Evolutionary conservation across 768 basidiomycete species (phyloP), one percentile per base, ranked within the genome.

Genomic region (Polyporus arcularius): DNA sequence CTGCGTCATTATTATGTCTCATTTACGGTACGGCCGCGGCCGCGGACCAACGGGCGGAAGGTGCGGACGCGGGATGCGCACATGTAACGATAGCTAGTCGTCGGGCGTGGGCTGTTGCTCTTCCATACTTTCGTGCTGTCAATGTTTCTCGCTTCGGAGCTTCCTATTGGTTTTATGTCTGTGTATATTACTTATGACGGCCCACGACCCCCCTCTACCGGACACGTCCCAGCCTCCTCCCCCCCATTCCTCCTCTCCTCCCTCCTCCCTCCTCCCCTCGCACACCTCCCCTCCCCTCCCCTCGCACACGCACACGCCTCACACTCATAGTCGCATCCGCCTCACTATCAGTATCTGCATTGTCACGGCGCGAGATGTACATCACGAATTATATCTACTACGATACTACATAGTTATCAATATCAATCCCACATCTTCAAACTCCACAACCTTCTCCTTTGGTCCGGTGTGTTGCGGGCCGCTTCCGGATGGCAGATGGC

Each of bases 151-250:
- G 45, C 45, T 46, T 46, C 54, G 43, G 38, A 47, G 54, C 54
- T 35, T 55, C 31, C 45, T 55, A 43, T 46, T 55, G 15, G 18
- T 46, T 4, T 47, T 26, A 42, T 42, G 38, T 46, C 21, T 18
- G 42, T 55, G 54, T 55, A 55, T 55, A 55, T 46, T 26, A 26
- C 21, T 26, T 47, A 55, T 45, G 30, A 55, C 54, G 11, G 12
- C 16, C 12, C 15, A 31, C 54, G n/a, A 31, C 26, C 31, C 30
- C 28, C 30, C 53, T 30, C 28, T 18, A 6, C 28, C 32, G 32
- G 32, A 35, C 10, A 35, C 5, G 32, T n/a, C n/a, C n/a, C n/a
- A 35, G 35, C 53, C 28, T 40, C 15, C 26, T n/a, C 21, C 35
- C 31, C 18, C n/a, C n/a, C n/a, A n/a, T 41, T 18, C 7, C 40